Base-by-base conservation (phyloP, 257 asterid genomes). In the Solanum paucissectum region DNA sequence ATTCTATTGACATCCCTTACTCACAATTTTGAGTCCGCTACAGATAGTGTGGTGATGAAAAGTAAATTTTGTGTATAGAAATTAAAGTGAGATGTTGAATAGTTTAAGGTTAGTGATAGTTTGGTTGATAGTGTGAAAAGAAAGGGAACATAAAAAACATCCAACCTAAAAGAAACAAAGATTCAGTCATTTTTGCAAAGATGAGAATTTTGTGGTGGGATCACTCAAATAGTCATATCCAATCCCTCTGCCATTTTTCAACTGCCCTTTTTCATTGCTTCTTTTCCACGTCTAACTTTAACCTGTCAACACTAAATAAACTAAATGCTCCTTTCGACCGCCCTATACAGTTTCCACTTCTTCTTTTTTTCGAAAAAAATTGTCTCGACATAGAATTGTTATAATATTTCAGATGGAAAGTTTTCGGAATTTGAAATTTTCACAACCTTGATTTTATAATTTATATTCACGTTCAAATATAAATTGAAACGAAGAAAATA, bases 261-360 rank as follows among this genome's bases (percentile, higher is more conserved):
- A 76, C 83, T 64, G 84, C 84, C 69, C 55, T 46, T n/a, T 83
- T 85, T 88, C 76, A 32, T 74, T 36, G 91, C 93, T 90, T 90
- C 89, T 91, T 88, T 91, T 90, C 87, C 92, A 90, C 92, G 92
- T 88, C 83, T 90, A 86, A 91, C 92, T 79, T 38, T 62, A 62
- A n/a, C 71, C 16, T 62, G 71, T 62, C 71, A 5, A 62, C 71
- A 62, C 32, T 23, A 62, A n/a, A 62, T 23, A 62, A 62, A 62
- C 32, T n/a, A 62, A 62, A 62, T 62, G 71, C 14, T 9, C 69
- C 29, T 60, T 60, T 60, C 12, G 13, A 52, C 62, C 23, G 23
- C 29, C 69, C 32, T 18, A 58, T 7, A 58, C 25, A 58, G 66
- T 58, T 21, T 58, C 11, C 12, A 58, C 66, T 21, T 8, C 2